These are phyloP conservation scores for Wickerhamomyces rabaulensis DNA, from an alignment of 805 yeast species.

Conservation along the genomic window DNA sequence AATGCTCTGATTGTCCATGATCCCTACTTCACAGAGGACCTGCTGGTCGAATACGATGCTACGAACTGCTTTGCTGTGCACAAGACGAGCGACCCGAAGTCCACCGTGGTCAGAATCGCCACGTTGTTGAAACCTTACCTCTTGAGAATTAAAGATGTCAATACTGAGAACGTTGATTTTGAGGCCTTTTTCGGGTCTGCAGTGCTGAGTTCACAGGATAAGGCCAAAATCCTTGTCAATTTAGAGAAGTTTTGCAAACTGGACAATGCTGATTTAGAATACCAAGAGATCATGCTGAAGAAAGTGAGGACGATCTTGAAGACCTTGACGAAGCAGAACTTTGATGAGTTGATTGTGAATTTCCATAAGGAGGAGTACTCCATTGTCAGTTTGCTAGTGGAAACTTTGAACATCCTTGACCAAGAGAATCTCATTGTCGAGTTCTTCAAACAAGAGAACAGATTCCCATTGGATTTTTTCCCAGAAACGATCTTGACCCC, in stretches of 20 bases:
- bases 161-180: slow-evolving; percentile 7
- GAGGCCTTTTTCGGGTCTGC: slow-evolving; percentile 12
- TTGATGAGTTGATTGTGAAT: slow-evolving; percentile 17
- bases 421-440: slow-evolving; percentile 34
- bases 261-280: slow-evolving; percentile 19
- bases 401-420: slow-evolving; percentile 23
- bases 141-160: slow-evolving; percentile 1
- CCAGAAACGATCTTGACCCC: slow-evolving; percentile 24
- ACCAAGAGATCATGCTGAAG: slow-evolving; percentile 1
- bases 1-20: slow-evolving; percentile 13
- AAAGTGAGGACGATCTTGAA: slow-evolving; percentile 12
- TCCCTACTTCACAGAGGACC: slow-evolving; percentile 9
- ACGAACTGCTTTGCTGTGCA: slow-evolving; percentile 10
- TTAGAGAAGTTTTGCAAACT: slow-evolving; percentile 12
- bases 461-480: slow-evolving; percentile 26
- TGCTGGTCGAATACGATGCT: slow-evolving; percentile 14
- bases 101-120: slow-evolving; percentile 7
- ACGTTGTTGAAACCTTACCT: slow-evolving; percentile 10
- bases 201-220: slow-evolving; percentile 19
- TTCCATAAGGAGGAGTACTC: slow-evolving; percentile 18
- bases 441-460: slow-evolving; percentile 34
- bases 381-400: slow-evolving; percentile 18
- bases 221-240: slow-evolving; percentile 18
- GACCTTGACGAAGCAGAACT: slow-evolving; percentile 12
- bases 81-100: slow-evolving; percentile 19